These are phyloP conservation scores for Pichia gijzeniarum DNA, from an alignment of 805 yeast genomes.

Conservation along the genomic window DNA sequence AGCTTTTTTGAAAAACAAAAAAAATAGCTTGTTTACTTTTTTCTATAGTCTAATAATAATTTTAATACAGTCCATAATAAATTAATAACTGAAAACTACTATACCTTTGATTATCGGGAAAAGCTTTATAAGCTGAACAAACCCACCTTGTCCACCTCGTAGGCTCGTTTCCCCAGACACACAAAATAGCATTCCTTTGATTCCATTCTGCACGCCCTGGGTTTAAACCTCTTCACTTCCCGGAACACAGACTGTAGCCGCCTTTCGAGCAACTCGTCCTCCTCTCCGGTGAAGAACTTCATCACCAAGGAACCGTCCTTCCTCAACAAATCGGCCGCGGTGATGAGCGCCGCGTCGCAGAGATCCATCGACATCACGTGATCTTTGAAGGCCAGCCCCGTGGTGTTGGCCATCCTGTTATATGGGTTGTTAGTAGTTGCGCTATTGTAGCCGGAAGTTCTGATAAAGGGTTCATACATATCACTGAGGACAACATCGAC, in stretches of 20 bases:
- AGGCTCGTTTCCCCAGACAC: conserved; percentile 44
- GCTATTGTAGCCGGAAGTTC: conserved; percentile 44
- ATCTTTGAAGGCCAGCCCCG: conserved; percentile 76
- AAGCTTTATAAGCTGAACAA: conserved; percentile 35
- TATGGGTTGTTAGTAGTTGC: conserved; percentile 73
- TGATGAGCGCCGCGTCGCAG: conserved; percentile 83
- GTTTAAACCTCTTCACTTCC: conserved; percentile 66
- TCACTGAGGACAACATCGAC: conserved; percentile 72
- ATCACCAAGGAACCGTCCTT: conserved; percentile 72
- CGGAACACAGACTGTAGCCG: conserved; percentile 54
- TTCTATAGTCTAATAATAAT: background rate
- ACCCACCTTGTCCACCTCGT: conserved; percentile 34
- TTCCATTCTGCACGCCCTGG: conserved; percentile 70
- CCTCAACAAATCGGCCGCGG: conserved; percentile 64
- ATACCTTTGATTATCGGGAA: no score
- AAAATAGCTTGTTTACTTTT: no score
- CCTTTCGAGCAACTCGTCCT: conserved; percentile 58
- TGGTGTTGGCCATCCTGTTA: conserved; percentile 88
- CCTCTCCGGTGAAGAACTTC: conserved; percentile 80
- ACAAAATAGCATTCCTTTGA: conserved; percentile 82
- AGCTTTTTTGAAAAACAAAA: background rate
- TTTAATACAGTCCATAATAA: no score
- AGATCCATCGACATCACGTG: conserved; percentile 83
- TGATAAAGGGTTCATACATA: conserved; percentile 69
- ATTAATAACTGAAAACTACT: no score